Percentiles rank a stretch among this genome's conserved stretches.
These are phyloP conservation scores for Scutellaria galericulata DNA, from an alignment of 257 asterid species.

Conservation along the genomic window DNA sequence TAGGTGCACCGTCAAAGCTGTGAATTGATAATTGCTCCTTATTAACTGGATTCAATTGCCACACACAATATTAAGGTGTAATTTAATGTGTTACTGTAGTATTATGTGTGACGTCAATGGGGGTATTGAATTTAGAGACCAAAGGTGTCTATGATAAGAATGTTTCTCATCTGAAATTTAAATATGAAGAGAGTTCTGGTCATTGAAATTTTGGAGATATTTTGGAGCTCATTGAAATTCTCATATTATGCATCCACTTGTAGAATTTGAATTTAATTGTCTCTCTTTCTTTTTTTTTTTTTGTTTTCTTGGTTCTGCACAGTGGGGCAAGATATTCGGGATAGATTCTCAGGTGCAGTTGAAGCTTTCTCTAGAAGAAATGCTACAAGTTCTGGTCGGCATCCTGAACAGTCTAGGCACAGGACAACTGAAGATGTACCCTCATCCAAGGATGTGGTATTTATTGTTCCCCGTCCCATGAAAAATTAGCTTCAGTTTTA, in stretches of 20 bases:
- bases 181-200: too few relatives aligned
- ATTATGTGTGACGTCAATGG: background rate
- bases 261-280: constrained; percentile 11
- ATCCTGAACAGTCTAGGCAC: constrained; percentile 21
- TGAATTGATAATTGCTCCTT: constrained; percentile 1
- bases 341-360: constrained; percentile 81
- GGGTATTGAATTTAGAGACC: background rate
- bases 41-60: background rate
- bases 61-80: background rate
- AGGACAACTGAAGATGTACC: constrained; percentile 75
- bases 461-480: constrained; percentile 18
- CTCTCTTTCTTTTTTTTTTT: constrained; percentile 11
- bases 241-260: constrained; percentile 8
- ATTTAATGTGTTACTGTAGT: background rate
- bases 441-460: constrained; percentile 96
- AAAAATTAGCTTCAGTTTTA: background rate
- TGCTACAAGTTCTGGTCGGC: constrained; percentile 62
- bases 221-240: background rate
- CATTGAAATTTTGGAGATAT: too few relatives aligned
- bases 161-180: too few relatives aligned
- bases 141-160: too few relatives aligned
- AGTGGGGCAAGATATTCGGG: constrained; percentile 82
- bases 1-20: background rate
- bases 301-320: constrained; percentile 33
- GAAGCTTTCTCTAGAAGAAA: constrained; percentile 85